Conservation (phyloP, 1,139 yeast species). For the Debaryomyces subglobosus region DNA sequence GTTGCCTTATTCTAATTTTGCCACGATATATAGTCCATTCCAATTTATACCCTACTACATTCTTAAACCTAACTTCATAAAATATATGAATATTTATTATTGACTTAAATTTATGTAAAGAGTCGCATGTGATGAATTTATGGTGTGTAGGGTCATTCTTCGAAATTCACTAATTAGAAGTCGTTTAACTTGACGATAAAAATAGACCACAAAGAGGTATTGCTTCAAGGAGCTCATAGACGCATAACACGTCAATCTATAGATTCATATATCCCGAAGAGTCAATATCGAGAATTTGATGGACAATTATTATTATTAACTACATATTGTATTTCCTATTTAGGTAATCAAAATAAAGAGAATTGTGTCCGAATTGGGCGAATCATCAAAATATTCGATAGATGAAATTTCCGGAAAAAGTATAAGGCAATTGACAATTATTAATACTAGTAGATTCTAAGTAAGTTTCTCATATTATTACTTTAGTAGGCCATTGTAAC, state of each 20-base stretch:
- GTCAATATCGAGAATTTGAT: background rate
- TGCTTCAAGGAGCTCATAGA: background rate
- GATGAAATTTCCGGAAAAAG: too few relatives aligned
- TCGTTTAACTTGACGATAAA: background rate
- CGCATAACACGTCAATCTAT: background rate
- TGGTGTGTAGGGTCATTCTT: background rate
- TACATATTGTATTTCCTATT: background rate
- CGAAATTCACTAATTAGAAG: background rate
- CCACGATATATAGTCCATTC: background rate
- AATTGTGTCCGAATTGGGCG: background rate
- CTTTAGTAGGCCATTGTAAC: too few relatives aligned
- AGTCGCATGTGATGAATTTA: background rate
- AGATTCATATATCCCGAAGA: background rate
- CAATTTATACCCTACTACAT: background rate
- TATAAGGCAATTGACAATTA: too few relatives aligned
- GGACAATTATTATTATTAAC: background rate
- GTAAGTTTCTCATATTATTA: too few relatives aligned
- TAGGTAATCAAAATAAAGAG: background rate
- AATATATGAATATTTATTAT: background rate
- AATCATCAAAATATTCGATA: too few relatives aligned
- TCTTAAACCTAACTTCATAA: background rate
- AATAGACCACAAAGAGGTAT: background rate
- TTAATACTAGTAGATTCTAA: too few relatives aligned
- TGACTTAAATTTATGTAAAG: background rate
- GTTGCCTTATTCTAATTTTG: slow-evolving; percentile 35